phyloP scores from a whole-genome alignment of 2,329 filamentous ascomycete species.

The Corinectria fuckeliana region DNA sequence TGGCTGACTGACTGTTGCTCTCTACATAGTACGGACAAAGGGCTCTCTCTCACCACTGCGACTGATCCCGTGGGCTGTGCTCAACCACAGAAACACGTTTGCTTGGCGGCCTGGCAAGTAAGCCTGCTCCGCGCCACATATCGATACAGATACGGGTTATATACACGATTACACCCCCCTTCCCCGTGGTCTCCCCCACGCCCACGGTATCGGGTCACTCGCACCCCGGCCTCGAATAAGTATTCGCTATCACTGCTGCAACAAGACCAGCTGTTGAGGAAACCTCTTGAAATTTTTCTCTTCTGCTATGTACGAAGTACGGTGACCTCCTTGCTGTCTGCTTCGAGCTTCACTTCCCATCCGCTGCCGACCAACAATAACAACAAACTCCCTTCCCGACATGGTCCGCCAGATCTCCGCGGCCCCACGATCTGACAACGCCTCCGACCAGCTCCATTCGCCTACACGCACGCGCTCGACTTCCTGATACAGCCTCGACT shows the following conservation, averaged over 20 bases:
- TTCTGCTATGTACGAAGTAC: not conserved
- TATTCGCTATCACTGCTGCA: slow-evolving; percentile 25
- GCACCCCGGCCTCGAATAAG: slow-evolving; percentile 24
- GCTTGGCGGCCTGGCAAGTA: slow-evolving; percentile 9
- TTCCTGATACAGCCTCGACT: slow-evolving; percentile 10
- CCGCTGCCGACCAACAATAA: not conserved
- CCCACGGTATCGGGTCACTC: slow-evolving; percentile 18
- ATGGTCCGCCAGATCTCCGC: slow-evolving; percentile 25
- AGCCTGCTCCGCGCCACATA: not conserved
- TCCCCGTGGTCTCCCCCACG: slow-evolving; percentile 17
- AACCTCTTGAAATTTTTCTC: not conserved
- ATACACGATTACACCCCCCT: slow-evolving; percentile 14
- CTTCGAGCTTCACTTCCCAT: not conserved
- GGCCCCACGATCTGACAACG: slow-evolving; percentile 25
- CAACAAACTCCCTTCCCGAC: slow-evolving; percentile 1
- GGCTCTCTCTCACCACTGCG: not conserved
- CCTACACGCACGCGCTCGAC: slow-evolving; percentile 24
- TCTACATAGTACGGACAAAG: no score
- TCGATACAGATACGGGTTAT: slow-evolving; percentile 5
- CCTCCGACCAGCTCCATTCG: slow-evolving; percentile 29
- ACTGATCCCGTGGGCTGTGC: slow-evolving; percentile 3
- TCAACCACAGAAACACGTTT: not conserved
- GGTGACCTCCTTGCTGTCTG: not conserved
- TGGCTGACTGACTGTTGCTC: not conserved
- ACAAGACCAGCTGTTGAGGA: not conserved